Evolutionary conservation across 345 rosid species (phyloP), one percentile per base, ranked within the genome.

Genomic region (Pistacia atlantica): DNA sequence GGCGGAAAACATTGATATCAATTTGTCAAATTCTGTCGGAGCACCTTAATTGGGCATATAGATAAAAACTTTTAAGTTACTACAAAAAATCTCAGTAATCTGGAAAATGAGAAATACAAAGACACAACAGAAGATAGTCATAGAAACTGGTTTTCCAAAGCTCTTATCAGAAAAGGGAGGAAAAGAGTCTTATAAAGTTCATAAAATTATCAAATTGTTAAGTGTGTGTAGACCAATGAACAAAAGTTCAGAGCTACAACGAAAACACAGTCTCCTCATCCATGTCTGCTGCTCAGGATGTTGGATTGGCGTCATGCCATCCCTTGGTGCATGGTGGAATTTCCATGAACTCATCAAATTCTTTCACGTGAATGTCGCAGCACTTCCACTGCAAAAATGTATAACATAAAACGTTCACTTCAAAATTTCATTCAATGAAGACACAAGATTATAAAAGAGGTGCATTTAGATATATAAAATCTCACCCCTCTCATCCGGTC

Each of bases 341-440:
- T 61, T 80, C 81, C 92, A 97, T 86, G 87, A 97, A 97, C 83
- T 94, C 99, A 52, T 97, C 98, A 28, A 97, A 97, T 84, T 97
- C 99, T 78, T 94, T 90, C 22, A 89, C 98, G 42, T 90, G 93
- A 69, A 90, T 78, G 75, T 91, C 89, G 52, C 99, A 94, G 84
- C 99, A 97, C 80, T 94, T 90, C 99, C 99, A 97, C 98, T 96
- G 88, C 79, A 81, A 84, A 59, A 77, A 42, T 8, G 54, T 57
- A 61, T 37, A 35, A 17, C 64, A 76, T 46, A 48, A 45, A 0
- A 17, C 54, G 25, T n/a, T 33, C 33, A 28, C 38, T 55, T 46
- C 4, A 42, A 1, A 4, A 6, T 22, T 20, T 7, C 46, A 37
- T 38, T 37, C 1, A 56, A 71, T 52, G 35, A 18, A 9, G 54